Percentiles rank a stretch among this genome's conserved stretches.
Conservation (phyloP, 2,329 filamentous ascomycete species). For the Pleomassaria siparia region DNA sequence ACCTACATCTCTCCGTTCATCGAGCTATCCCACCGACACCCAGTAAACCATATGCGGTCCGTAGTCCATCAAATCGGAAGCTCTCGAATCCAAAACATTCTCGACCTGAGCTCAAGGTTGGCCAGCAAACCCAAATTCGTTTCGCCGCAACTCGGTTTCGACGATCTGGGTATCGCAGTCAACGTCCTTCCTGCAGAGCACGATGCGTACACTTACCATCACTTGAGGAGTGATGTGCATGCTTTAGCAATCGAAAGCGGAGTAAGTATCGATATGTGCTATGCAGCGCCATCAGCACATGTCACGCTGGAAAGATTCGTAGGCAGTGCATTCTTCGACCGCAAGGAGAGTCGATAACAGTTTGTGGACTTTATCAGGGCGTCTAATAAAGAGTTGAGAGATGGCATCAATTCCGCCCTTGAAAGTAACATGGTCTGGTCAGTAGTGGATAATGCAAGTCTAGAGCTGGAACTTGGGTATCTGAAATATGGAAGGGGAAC, state of each 20-base stretch:
- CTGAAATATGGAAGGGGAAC: conserved; percentile 15
- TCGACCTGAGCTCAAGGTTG: conserved; percentile 7
- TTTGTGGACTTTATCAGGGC: conserved; percentile 9
- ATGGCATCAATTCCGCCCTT: background rate
- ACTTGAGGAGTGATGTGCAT: conserved; percentile 16
- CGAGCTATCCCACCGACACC: conserved; percentile 17
- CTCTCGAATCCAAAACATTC: conserved; percentile 11
- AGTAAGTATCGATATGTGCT: conserved; percentile 16
- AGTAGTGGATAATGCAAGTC: conserved; percentile 3
- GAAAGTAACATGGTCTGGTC: no score
- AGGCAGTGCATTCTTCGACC: conserved; percentile 11
- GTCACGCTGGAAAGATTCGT: conserved; percentile 13
- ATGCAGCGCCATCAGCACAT: conserved; percentile 16
- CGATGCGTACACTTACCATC: conserved; percentile 13
- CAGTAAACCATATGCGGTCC: conserved; percentile 7
- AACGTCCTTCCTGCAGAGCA: conserved; percentile 11
- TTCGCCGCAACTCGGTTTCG: conserved; percentile 12
- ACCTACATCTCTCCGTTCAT: conserved; percentile 16
- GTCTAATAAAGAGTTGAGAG: conserved; percentile 4
- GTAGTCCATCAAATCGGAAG: conserved; percentile 7
- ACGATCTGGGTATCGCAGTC: conserved; percentile 17
- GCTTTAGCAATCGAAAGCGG: conserved; percentile 14
- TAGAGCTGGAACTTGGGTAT: conserved; percentile 15
- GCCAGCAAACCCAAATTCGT: conserved; percentile 7
- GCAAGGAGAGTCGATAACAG: background rate